Evolutionary conservation across 176 grass and related monocot genomes (phyloP).

Genomic region (barley (Hordeum vulgare)): MorexV3_pseudomolecules_assembly NC_058520.1:256256866-256257365

Average conservation of each 20-base stretch:
- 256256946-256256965: neutral
- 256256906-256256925: neutral
- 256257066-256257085: too few relatives aligned
- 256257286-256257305: conserved; percentile 69
- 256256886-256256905: neutral
- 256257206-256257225: neutral
- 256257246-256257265: conserved; percentile 54
- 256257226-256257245: conserved; percentile 27
- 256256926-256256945: neutral
- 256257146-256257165: neutral
- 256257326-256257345: conserved; percentile 82
- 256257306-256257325: conserved; percentile 69
- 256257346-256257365: conserved; percentile 72
- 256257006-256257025: too few relatives aligned
- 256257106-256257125: too few relatives aligned
- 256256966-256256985: neutral
- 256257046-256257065: too few relatives aligned
- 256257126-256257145: neutral
- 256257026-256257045: too few relatives aligned
- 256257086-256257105: too few relatives aligned
- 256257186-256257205: neutral
- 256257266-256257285: conserved; percentile 34
- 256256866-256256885: neutral
- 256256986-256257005: too few relatives aligned
- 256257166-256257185: neutral